A percentile compares a stretch with the other conserved stretches of the same genome.
phyloP scores from a whole-genome alignment of 179 eudicot genomes.

The Dionaea muscipula region DNA sequence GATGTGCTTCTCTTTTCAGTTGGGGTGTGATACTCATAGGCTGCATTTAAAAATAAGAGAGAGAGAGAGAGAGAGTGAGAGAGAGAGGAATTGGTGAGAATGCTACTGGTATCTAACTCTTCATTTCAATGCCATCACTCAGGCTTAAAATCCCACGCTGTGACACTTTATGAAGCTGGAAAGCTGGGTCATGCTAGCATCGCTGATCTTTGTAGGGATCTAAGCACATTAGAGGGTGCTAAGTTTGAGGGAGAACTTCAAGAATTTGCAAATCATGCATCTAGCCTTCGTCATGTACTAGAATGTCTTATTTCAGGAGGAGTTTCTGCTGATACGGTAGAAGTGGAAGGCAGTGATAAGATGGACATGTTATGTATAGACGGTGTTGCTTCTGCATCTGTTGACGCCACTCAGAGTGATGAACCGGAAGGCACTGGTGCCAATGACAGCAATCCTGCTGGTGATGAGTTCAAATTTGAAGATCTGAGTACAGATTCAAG shows the following conservation, averaged over 20 bases:
- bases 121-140: conserved; percentile 15
- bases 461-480: conserved; percentile 11
- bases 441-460: conserved; percentile 14
- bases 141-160: conserved; percentile 98
- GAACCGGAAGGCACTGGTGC: conserved; percentile 8
- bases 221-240: conserved; percentile 80
- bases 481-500: conserved; percentile 12
- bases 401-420: conserved; percentile 22
- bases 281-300: conserved; percentile 78
- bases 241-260: conserved; percentile 95
- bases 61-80: neutral
- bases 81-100: neutral
- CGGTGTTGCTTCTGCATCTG: conserved; percentile 23
- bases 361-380: conserved; percentile 18
- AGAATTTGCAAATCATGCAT: conserved; percentile 98
- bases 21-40: neutral
- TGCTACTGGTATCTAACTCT: conserved; percentile 1
- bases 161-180: conserved; percentile 96
- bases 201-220: conserved; percentile 88
- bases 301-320: conserved; percentile 94
- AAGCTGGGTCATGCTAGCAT: conserved; percentile 88
- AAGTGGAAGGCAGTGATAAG: conserved; percentile 18
- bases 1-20: neutral
- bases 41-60: neutral
- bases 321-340: conserved; percentile 28